Evolutionary conservation across 1,284 basidiomycete species (phyloP).

Genomic region (Stygiomarasmius scandens): DNA sequence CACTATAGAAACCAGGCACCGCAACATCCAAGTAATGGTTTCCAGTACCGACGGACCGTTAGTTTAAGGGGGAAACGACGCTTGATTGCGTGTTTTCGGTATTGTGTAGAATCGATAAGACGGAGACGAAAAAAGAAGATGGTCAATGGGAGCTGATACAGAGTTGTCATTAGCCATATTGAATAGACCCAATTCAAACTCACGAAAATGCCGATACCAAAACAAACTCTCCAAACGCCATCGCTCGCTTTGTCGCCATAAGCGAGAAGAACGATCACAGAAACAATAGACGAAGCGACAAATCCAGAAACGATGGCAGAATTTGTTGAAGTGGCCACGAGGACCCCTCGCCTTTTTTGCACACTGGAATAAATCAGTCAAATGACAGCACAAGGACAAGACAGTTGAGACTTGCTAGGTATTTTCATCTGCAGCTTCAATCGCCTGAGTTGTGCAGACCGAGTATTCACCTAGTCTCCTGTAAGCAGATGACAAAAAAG

Average conservation of each 20-base stretch:
- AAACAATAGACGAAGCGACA: conserved; percentile 5
- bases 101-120: conserved; percentile 6
- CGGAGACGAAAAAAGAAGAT: conserved; percentile 7
- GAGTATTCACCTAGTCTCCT: neutral
- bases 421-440: conserved; percentile 4
- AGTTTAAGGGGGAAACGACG: conserved; percentile 8
- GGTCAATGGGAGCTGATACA: conserved; percentile 2
- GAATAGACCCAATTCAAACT: neutral
- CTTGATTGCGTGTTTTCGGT: conserved; percentile 8
- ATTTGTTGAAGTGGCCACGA: conserved; percentile 5
- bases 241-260: conserved; percentile 1
- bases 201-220: conserved; percentile 8
- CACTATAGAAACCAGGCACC: conserved; percentile 5
- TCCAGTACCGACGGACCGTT: conserved; percentile 4
- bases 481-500: neutral
- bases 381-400: no score
- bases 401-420: neutral
- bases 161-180: neutral
- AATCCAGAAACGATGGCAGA: conserved; percentile 1
- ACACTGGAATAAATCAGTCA: neutral
- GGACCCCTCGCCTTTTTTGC: neutral
- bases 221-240: conserved; percentile 8
- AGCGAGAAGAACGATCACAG: conserved; percentile 6
- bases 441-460: conserved; percentile 3
- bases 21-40: conserved; percentile 4